Evolutionary conservation across 2,329 filamentous ascomycete species (phyloP), one percentile per base, ranked within the genome.

Genomic region (Rhexocercosporidium sp.): DNA sequence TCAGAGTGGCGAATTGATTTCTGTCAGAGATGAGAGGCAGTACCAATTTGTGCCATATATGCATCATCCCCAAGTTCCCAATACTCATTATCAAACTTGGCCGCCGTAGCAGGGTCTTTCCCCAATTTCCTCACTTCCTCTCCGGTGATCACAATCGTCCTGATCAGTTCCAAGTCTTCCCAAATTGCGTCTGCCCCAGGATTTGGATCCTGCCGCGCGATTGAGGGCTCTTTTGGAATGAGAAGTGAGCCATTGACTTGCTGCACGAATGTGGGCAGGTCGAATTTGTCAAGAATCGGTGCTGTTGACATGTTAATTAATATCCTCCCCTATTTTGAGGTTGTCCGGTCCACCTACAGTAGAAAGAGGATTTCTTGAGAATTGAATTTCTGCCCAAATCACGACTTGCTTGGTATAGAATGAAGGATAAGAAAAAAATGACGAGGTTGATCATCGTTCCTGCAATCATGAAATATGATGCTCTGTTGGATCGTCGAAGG

Each of bases 11-110:
- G 34, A 37, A 7, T 37, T 9, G 8, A 37, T 37, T 11, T 37
- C 34, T 2, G 12, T 37, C 34, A 37, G 8, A 11, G 34, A 37
- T 37, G 34, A 11, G 34, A 37, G 34, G 34, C 12, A 37, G 12
- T 37, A 46, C 79, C 78, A 20, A 79, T 65, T 53, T 76, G 70
- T 2, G 71, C 77, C 59, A 78, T 74, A 66, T 79, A 79, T 3
- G 74, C 76, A 37, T 79, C 75, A 20, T 67, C 29, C 1, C 77
- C 78, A 49, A 76, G 67, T 16, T 73, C 75, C 69, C 76, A 78
- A 25, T 70, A 68, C 8, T 68, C 62, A n/a, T 77, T 73, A 7
- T 73, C 75, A 25, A 65, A 62, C 62, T 73, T 75, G 51, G 72
- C 74, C 1, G 70, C 70, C 0, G 66, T 47, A 2, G 59, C 34